Base-by-base conservation (phyloP, 78 protist genomes). In the Dictyostelium firmibasis region DNA sequence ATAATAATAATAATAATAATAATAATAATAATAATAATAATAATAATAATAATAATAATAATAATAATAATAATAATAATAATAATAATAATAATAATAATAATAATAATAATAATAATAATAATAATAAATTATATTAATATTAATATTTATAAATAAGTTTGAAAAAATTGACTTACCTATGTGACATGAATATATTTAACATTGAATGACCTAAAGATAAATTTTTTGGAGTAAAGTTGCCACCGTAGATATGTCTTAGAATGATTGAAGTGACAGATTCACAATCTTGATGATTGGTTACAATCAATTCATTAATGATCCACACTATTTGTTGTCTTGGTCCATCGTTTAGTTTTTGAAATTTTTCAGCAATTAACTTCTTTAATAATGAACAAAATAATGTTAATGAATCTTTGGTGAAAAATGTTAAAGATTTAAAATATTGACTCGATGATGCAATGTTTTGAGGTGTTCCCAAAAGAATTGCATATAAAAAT, bases 241-340 rank as follows among this genome's bases (percentile, higher is more conserved):
- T 81, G 9, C 97, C 97, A 36, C 95, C 93, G 9, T 72, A 60
- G 0, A 92, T 81, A 31, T 86, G 85, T 31, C 96, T 44, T 60
- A 96, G 20, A 23, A 92, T 27, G 10, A 57, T 86, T 11, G 93
- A 74, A 20, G 69, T 2, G 1, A 96, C 50, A 14, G 85, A 33
- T 50, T 96, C 96, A 84, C 81, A 50, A 27, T 96, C 97, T 18
- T 78, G 92, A 25, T 85, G 94, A 47, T 72, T 78, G 0, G 41
- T 3, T 1, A 31, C 4, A n/a, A 85, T 78, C 16, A 95, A 53
- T 23, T 89, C 89, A 23, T 35, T 33, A 11, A 84, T 23, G 5
- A 95, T 16, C 97, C 97, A 95, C 7, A 95, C 38, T 7, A 84
- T 14, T 62, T 95, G 97, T 60, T 23, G 47, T 72, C 74, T 69